phyloP scores from a whole-genome alignment of 2,329 filamentous ascomycete species.

The Penicillium verrucosum region DNA sequence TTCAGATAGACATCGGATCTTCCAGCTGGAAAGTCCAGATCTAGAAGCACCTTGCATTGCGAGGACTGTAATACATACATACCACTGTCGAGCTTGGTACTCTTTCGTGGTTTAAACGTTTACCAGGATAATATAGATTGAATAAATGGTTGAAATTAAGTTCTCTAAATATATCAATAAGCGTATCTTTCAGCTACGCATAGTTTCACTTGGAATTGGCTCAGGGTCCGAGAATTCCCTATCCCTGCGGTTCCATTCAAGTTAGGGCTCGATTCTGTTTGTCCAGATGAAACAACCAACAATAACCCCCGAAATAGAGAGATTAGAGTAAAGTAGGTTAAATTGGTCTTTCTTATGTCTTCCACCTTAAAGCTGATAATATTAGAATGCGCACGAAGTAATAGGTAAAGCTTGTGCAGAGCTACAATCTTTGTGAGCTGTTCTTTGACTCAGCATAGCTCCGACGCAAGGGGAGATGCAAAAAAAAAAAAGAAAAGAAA shows the following conservation, averaged over 20 bases:
- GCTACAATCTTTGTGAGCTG: constrained; percentile 7
- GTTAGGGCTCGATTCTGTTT: background rate
- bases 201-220: background rate
- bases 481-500: background rate
- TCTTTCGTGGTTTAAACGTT: background rate
- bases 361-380: background rate
- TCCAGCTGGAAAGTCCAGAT: constrained; percentile 4
- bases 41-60: constrained; percentile 13
- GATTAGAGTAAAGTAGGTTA: background rate
- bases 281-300: background rate
- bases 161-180: background rate
- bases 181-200: background rate
- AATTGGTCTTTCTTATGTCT: background rate
- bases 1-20: background rate
- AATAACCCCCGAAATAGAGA: background rate
- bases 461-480: constrained; percentile 23
- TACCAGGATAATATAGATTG: background rate
- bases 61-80: constrained; percentile 10
- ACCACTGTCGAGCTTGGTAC: background rate
- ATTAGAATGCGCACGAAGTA: constrained; percentile 5
- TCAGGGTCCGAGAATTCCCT: background rate
- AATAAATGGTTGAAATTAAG: background rate
- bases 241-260: background rate
- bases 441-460: constrained; percentile 17
- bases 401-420: background rate